Base-by-base conservation (phyloP, 306 rosid genomes). In the Vigna unguiculata region DNA sequence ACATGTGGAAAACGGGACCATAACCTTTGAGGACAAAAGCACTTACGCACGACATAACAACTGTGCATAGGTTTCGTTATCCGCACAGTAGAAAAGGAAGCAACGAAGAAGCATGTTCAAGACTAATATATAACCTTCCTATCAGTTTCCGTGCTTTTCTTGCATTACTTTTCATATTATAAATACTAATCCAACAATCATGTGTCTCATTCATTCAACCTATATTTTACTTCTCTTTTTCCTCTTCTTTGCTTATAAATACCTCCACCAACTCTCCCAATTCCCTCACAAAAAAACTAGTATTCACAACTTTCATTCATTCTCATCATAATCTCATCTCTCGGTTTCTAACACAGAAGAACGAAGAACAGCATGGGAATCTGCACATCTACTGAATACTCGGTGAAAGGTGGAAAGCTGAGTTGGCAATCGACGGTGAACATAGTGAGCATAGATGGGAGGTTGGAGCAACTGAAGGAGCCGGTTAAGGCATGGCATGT, bases 401-500 rank as follows among this genome's bases (percentile, higher is more conserved):
- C 79, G 59, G 72, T 34, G 45, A 60, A 82, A 75, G 69, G 55
- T 32, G 82, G 77, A 45, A 53, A 36, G 52, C 63, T 81, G 1
- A 60, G 46, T 9, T 76, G 80, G 85, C 61, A 78, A 28, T 67
- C 68, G 20, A 78, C 40, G 2, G 81, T 83, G 51, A 91, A 80
- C 80, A 68, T 89, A 13, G 70, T 89, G 78, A 83, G 82, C 66
- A 65, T 78, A 69, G 87, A 89, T 9, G 94, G 93, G 8, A 82
- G 36, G 63, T 49, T 91, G 6, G 87, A 89, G 45, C 90, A 91
- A 59, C 52, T 89, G 53, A 76, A 79, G 71, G 74, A 86, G 13
- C 78, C 88, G 1, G 72, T 68, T 11, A 76, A 85, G 59, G 90
- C 97, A 64, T 24, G 73, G 61, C 71, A 88, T 34, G 74, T 89